Evolutionary conservation across 257 asterid species (phyloP), one percentile per base, ranked within the genome.

Genomic region (Fraxinus anomala): DNA sequence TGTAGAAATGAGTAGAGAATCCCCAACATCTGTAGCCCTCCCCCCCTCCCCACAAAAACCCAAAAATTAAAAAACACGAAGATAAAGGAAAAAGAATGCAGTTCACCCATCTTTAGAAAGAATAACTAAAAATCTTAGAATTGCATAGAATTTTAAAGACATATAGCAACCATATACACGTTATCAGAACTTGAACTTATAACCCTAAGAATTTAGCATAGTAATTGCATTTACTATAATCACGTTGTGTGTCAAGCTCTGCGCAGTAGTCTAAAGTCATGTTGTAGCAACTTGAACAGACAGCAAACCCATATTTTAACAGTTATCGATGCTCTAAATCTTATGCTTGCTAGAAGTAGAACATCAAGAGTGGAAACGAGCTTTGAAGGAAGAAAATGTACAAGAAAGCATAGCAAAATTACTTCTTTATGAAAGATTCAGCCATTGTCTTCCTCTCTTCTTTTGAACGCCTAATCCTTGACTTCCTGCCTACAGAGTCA

Each of bases 401-500:
- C 30, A 23, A 59, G 7, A 59, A 1, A 56, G 23, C 6, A 63
- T 4, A 24, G 76, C 2, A 26, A 51, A 51, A 47, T 81, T 91
- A 96, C 99, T 85, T 92, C 61, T 91, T 89, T 77, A 96, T 85
- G 85, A 93, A 93, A 75, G 90, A 82, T 76, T 96, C 99, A 79
- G 83, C 92, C 97, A 96, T 86, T 0, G 88, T 37, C 84, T 89
- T 96, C 77, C 99, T 83, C 89, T 96, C 98, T 85, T 92, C 95
- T 80, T 96, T 96, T 21, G 99, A 93, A 56, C 97, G 94, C 75
- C 97, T 89, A 79, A 89, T 89, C 82, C 99, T 88, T 19, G 97
- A 77, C 77, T 86, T 96, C 31, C 31, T 90, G 67, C 96, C 88
- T 49, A 91, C 92, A 0, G 96, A 78, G 40, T 90, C 98, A 80